These are phyloP conservation scores for Phaeodactylum tricornutum DNA, from an alignment of 108 stramenopile species.

Conservation along the genomic window DNA sequence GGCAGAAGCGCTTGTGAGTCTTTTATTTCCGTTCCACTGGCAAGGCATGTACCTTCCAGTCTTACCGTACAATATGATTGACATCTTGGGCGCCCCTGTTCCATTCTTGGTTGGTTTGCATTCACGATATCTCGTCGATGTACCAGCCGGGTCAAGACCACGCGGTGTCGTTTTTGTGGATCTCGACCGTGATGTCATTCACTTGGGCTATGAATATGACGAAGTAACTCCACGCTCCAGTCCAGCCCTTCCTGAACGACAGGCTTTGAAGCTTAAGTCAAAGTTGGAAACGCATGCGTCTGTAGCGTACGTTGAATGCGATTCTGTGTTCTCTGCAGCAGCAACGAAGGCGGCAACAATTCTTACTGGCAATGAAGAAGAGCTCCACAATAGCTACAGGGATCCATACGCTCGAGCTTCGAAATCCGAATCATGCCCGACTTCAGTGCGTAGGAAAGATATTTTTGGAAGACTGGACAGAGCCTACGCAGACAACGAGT, in stretches of 20 bases:
- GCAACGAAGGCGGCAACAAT: conserved; percentile 27
- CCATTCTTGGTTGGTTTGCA: conserved; percentile 80
- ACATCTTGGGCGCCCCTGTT: conserved; percentile 82
- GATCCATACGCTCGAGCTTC: conserved; percentile 32
- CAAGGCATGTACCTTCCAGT: conserved; percentile 57
- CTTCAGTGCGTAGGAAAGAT: conserved; percentile 1
- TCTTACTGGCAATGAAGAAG: conserved; percentile 22
- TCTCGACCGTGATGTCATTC: conserved; percentile 63
- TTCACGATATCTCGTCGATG: conserved; percentile 36
- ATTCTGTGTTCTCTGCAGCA: too few relatives aligned
- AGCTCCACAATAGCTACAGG: conserved; percentile 21
- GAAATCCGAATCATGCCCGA: background rate
- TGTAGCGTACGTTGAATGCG: conserved; percentile 15
- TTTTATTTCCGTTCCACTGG: conserved; percentile 87
- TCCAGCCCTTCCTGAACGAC: conserved; percentile 49
- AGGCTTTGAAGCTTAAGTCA: conserved; percentile 47
- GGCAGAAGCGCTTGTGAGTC: conserved; percentile 69
- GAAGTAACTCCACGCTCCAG: conserved; percentile 1
- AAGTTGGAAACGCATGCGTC: conserved; percentile 43
- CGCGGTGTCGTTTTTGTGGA: conserved; percentile 68
- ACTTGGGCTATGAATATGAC: conserved; percentile 54
- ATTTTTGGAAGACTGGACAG: conserved; percentile 14
- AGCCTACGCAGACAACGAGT: conserved; percentile 41
- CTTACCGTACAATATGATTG: conserved; percentile 69
- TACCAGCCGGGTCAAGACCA: conserved; percentile 27